Percentiles rank a stretch among this genome's conserved stretches.
Evolutionary conservation across 768 basidiomycete genomes (phyloP).

Genomic region (Psilocybe sp.): DNA sequence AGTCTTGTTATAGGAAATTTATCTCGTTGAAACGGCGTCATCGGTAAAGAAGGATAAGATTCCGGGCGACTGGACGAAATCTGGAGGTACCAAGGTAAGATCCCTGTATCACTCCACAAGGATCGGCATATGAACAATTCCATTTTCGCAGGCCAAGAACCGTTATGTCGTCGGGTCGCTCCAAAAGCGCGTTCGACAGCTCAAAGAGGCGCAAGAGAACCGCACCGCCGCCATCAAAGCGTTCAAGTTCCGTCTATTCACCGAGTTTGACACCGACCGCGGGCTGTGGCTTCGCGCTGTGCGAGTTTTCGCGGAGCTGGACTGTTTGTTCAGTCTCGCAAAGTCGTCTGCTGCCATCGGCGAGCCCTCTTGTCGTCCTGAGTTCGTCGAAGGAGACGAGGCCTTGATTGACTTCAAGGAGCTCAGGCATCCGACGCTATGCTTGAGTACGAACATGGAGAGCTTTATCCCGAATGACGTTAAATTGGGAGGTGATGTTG

Average conservation of each 20-base stretch:
- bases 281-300: constrained; percentile 80
- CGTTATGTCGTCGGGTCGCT: constrained; percentile 81
- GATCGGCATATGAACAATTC: background rate
- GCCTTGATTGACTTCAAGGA: constrained; percentile 88
- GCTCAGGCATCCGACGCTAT: constrained; percentile 85
- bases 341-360: constrained; percentile 88
- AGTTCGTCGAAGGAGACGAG: constrained; percentile 75
- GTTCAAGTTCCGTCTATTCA: constrained; percentile 78
- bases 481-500: constrained; percentile 71
- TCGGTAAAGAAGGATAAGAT: constrained; percentile 49
- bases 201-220: constrained; percentile 94
- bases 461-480: constrained; percentile 95
- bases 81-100: constrained; percentile 72
- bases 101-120: background rate
- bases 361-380: constrained; percentile 91
- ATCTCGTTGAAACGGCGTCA: constrained; percentile 73
- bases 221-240: constrained; percentile 75
- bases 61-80: constrained; percentile 86
- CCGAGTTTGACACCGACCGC: constrained; percentile 81
- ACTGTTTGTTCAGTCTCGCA: constrained; percentile 90
- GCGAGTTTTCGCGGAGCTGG: constrained; percentile 89
- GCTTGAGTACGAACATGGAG: constrained; percentile 55
- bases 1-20: constrained; percentile 69
- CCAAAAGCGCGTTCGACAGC: constrained; percentile 63
- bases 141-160: constrained; percentile 49